Evolutionary conservation across 2,329 filamentous ascomycete genomes (phyloP), one percentile per base, ranked within the genome.

Genomic region (Periconia macrospinosa): DNA sequence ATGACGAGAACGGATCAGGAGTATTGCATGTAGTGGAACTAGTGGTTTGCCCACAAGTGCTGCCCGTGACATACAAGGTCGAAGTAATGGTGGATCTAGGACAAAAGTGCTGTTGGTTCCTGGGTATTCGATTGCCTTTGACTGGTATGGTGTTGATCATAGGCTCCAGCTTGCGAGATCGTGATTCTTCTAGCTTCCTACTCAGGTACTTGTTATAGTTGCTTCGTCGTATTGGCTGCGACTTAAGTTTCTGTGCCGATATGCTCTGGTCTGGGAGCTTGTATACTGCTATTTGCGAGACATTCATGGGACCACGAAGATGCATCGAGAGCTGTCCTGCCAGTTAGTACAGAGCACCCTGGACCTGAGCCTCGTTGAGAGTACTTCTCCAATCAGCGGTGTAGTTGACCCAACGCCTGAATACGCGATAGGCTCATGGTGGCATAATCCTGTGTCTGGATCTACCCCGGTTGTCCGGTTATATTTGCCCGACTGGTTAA

Each of bases 231-330:
- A 13, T 13, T 6, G 33, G 33, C 15, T 37, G 33, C 33, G 33
- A 37, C 33, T n/a, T 14, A 5, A 13, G 33, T 37, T 37, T 27
- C 23, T 27, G 23, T 13, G 33, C 52, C 13, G 49, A 52, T 20
- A 47, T 56, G 52, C 35, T 57, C 48, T 23, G 58, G 17, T 47
- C 50, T 6, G 66, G 64, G 8, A 84, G 80, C 44, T 78, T 81
- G 72, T 91, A 92, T 50, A 86, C 85, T 11, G 88, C 89, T 50
- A 91, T 79, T 60, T 89, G 81, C 66, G 84, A 85, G 30, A 92
- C 69, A 40, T 82, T 75, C 61, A 90, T 71, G 1, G 89, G 89
- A 2, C 89, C 90, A 61, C 89, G 86, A 66, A 92, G 80, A 69
- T 91, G 86, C 57, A 90, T 73, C 1, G 88, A 90, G 30, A 92